phyloP scores from a whole-genome alignment of 176 grass and related monocot species.

The Musa itinerans region DNA sequence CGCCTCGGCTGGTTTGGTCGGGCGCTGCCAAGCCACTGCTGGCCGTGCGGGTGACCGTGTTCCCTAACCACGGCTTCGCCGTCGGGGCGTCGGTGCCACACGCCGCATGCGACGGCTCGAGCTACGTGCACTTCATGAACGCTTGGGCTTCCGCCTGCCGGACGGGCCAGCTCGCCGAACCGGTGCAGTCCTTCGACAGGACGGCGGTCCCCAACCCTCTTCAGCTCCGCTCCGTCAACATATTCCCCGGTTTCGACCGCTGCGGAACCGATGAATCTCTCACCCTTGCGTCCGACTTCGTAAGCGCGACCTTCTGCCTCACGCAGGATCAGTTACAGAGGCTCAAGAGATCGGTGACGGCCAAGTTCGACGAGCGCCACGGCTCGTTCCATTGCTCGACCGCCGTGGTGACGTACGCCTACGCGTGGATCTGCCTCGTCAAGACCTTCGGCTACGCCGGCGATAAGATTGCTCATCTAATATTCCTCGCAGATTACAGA shows the following conservation, averaged over 20 bases:
- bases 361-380: neutral
- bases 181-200: neutral
- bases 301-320: slow-evolving; percentile 31
- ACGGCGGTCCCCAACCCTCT: neutral
- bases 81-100: slow-evolving; percentile 28
- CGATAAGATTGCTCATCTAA: neutral
- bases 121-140: slow-evolving; percentile 32
- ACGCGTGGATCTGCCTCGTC: slow-evolving; percentile 32
- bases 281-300: neutral
- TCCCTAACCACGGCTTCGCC: slow-evolving; percentile 22
- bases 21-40: neutral
- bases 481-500: slow-evolving; percentile 28
- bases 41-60: slow-evolving; percentile 26
- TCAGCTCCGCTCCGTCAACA: no score
- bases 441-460: neutral
- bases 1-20: slow-evolving; percentile 9
- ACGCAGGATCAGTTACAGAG: neutral
- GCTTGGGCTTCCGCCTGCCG: slow-evolving; percentile 40
- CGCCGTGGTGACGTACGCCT: slow-evolving; percentile 24
- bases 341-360: slow-evolving; percentile 11
- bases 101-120: slow-evolving; percentile 22
- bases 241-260: no score
- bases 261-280: neutral
- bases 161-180: neutral
- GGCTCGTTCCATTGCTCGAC: slow-evolving; percentile 36